A percentile compares a stretch with the other conserved stretches of the same genome.
Evolutionary conservation across 176 grass and related monocot genomes (phyloP).

Genomic region (Luzula sylvatica): DNA sequence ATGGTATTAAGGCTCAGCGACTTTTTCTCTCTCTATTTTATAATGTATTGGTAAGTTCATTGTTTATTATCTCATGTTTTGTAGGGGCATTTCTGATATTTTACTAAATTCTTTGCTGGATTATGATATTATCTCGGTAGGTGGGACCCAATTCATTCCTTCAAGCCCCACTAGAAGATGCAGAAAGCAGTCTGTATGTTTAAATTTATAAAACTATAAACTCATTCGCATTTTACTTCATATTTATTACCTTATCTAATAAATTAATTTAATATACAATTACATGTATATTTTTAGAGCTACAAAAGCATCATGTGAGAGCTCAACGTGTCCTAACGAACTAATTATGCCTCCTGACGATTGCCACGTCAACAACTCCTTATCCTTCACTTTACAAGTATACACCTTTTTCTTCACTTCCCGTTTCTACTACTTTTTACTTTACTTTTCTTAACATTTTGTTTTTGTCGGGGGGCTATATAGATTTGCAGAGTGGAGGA

Average conservation of each 20-base stretch:
- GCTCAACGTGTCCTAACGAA: constrained; percentile 86
- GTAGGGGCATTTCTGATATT: constrained; percentile 4
- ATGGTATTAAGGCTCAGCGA: constrained; percentile 84
- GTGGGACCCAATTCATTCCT: constrained; percentile 87
- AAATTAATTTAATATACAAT: constrained; percentile 17
- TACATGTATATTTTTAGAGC: constrained; percentile 42
- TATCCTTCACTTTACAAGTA: constrained; percentile 90
- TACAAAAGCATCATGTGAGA: constrained; percentile 64
- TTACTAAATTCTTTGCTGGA: background rate
- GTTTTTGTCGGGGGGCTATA: background rate
- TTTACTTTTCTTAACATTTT: background rate
- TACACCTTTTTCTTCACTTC: constrained; percentile 14
- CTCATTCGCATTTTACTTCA: constrained; percentile 8
- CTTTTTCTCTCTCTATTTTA: constrained; percentile 93
- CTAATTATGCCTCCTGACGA: constrained; percentile 91
- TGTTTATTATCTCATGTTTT: background rate
- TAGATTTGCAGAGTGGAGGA: constrained; percentile 98
- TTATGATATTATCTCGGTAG: constrained; percentile 26
- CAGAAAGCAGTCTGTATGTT: constrained; percentile 86
- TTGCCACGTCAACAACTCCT: constrained; percentile 87
- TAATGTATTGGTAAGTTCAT: constrained; percentile 89
- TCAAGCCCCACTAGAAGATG: constrained; percentile 69
- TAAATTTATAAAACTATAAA: no score
- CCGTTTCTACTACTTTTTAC: background rate
- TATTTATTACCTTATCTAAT: constrained; percentile 28